Evolutionary conservation across 176 grass and related monocot genomes (phyloP), one percentile per base, ranked within the genome.

Genomic region (Cenchrus purpureus): DNA sequence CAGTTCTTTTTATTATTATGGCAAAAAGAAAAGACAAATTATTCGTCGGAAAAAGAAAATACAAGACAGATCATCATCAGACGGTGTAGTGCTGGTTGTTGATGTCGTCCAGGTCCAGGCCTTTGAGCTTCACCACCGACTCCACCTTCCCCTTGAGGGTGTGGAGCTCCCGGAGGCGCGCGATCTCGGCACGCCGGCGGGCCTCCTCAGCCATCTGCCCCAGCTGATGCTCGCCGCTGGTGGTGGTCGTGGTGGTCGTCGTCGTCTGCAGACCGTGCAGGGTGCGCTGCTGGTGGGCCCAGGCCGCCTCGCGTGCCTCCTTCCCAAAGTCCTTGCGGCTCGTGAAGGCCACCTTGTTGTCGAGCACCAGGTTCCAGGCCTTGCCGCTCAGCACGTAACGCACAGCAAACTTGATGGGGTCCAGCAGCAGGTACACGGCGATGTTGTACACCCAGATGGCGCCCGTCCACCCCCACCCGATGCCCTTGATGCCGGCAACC

Each of bases 401-500:
- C 52, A 88, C 80, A 0, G 66, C 75, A 7, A 95, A 91, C 65
- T 95, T 92, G 14, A 95, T 90, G 16, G 88, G 83, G 28, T 92
- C 93, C 15, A 91, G 90, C 1, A 90, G 63, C 16, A 95, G 42
- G 69, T 86, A 91, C 67, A 92, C 77, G 32, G 82, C 37, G 0
- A 86, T n/a, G 86, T 90, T 91, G 93, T 88, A 95, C 79, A 84
- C 40, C 93, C 93, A 95, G 45, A 92, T 79, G 76, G 20, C 85
- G 7, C 82, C 90, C 1, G 90, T 83, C 93, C 93, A 92, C 3
- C 85, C 13, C 93, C 90, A 95, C 1, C 91, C 93, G 15, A 95
- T 95, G 22, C 88, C 86, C 74, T 79, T 88, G 69, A 95, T 90
- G 72, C 88, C 50, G 5, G 86, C 88, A 7, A 91, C 14, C 4